Evolutionary conservation across 805 yeast species (phyloP).

Genomic region (Metschnikowia dekortorum): DNA sequence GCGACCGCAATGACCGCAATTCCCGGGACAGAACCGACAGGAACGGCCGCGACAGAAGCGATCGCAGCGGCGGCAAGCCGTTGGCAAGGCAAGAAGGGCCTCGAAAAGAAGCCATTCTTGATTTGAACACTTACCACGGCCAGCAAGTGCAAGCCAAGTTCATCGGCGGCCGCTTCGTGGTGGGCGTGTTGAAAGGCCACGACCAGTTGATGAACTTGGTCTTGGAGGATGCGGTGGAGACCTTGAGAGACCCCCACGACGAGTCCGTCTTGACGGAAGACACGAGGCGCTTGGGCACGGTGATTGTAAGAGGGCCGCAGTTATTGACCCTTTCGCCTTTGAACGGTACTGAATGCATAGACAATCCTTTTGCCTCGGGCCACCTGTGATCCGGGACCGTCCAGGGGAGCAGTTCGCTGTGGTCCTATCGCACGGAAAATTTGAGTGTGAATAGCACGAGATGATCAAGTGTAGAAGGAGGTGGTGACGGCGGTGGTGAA

Average conservation of each 20-base stretch:
- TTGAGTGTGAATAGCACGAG: no score
- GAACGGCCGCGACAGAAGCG: background rate
- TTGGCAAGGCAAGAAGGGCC: constrained; percentile 54
- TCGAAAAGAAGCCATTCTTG: constrained; percentile 84
- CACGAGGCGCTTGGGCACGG: constrained; percentile 57
- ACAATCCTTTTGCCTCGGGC: constrained; percentile 53
- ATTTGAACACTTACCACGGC: constrained; percentile 72
- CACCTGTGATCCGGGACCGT: background rate
- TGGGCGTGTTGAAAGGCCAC: constrained; percentile 77
- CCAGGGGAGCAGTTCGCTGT: background rate
- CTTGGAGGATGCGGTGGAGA: constrained; percentile 66
- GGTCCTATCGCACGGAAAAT: no score
- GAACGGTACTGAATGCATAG: constrained; percentile 66
- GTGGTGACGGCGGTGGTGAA: no score
- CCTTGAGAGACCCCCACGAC: constrained; percentile 63
- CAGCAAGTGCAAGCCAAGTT: constrained; percentile 70
- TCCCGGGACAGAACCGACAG: background rate
- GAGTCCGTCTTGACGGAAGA: constrained; percentile 48
- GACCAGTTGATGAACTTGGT: constrained; percentile 80
- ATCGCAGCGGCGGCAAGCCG: constrained; percentile 10
- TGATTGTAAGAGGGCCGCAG: constrained; percentile 83
- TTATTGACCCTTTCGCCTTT: constrained; percentile 70
- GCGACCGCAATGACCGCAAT: background rate
- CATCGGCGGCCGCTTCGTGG: constrained; percentile 80
- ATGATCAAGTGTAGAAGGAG: no score